phyloP scores from a whole-genome alignment of 1,284 basidiomycete genomes.

The Fomitopsis betulina region DNA sequence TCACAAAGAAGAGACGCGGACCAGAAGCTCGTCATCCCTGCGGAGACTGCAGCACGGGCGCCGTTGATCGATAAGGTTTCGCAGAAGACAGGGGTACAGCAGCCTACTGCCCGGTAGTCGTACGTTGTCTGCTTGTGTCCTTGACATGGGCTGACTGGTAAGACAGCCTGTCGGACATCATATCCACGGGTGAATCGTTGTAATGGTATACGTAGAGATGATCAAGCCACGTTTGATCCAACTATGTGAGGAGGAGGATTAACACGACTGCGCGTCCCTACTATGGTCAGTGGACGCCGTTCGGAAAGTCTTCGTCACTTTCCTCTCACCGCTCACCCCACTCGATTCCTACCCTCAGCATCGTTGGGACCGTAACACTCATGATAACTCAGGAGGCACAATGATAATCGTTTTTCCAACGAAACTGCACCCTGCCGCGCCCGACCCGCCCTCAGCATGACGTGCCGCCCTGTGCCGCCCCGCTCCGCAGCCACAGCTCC shows the following conservation, averaged over 20 bases:
- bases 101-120: conserved; percentile 33
- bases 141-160: background rate
- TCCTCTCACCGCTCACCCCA: too few species aligned
- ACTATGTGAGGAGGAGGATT: too few species aligned
- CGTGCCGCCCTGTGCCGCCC: background rate
- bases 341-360: too few species aligned
- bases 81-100: conserved; percentile 54
- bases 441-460: background rate
- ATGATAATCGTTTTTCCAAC: too few species aligned
- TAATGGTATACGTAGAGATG: too few species aligned
- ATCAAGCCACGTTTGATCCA: too few species aligned
- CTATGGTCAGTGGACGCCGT: too few species aligned
- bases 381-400: too few species aligned
- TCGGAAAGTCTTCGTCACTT: too few species aligned
- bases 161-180: background rate
- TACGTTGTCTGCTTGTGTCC: background rate
- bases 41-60: conserved; percentile 67
- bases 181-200: background rate
- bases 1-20: conserved; percentile 53
- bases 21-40: conserved; percentile 63
- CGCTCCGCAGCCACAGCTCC: background rate
- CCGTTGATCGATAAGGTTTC: conserved; percentile 54
- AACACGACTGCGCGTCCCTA: too few species aligned
- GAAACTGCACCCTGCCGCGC: background rate
- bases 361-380: too few species aligned